A percentile compares a stretch with the other conserved stretches of the same genome.
phyloP scores from a whole-genome alignment of 2,329 filamentous ascomycete species.

The Fusarium musae region DNA sequence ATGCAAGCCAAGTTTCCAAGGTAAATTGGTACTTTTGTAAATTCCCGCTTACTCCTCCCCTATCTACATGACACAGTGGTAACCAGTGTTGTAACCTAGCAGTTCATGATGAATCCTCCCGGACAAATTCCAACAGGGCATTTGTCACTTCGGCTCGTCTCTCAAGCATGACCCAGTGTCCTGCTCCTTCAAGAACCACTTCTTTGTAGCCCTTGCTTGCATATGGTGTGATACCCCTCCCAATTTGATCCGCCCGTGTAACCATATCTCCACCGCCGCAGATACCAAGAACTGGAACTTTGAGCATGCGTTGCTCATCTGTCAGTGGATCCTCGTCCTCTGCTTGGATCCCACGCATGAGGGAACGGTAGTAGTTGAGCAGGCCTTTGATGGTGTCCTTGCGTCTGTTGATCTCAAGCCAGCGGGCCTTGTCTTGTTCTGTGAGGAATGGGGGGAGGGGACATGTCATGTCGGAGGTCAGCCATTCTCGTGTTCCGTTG shows the following conservation, averaged over 20 bases:
- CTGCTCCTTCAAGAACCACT: conserved; percentile 8
- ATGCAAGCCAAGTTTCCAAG: not conserved
- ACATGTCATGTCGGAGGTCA: conserved; percentile 4
- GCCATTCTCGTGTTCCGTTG: conserved; percentile 22
- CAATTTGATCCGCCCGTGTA: conserved; percentile 18
- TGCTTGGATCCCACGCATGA: conserved; percentile 29
- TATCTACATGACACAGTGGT: not conserved
- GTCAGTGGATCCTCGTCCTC: conserved; percentile 28
- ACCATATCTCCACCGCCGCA: conserved; percentile 25
- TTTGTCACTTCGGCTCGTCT: conserved; percentile 18
- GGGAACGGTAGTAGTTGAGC: conserved; percentile 35
- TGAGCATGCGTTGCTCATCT: conserved; percentile 25
- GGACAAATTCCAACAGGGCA: conserved; percentile 21
- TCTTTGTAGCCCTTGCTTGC: conserved; percentile 22
- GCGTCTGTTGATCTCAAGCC: conserved; percentile 9
- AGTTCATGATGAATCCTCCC: not conserved
- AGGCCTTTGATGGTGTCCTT: conserved; percentile 13
- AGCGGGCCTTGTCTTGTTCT: conserved; percentile 17
- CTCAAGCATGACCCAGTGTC: conserved; percentile 40
- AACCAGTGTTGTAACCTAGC: not conserved
- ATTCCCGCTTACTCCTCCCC: not conserved
- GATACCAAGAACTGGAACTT: conserved; percentile 30
- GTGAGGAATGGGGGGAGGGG: conserved; percentile 15
- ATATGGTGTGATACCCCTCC: conserved; percentile 5
- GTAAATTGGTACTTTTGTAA: not conserved